Percentiles rank a stretch among this genome's conserved stretches.
Conservation (phyloP, 768 basidiomycete species). For the Boletus bicolor region DNA sequence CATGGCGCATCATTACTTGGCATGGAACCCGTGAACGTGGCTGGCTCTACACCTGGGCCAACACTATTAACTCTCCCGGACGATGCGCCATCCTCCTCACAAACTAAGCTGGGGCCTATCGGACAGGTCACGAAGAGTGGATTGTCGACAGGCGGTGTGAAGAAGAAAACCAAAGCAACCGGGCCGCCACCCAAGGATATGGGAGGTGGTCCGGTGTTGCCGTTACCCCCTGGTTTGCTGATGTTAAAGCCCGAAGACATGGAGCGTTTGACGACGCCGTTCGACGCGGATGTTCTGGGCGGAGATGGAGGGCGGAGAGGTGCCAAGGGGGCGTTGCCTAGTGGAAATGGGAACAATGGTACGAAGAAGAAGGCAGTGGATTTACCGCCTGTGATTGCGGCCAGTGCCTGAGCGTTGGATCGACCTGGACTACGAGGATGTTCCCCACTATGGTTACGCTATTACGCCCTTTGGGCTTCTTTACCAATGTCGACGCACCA, state of each 20-base stretch:
- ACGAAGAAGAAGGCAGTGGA: conserved; percentile 28
- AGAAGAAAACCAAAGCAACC: conserved; percentile 52
- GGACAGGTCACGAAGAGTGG: conserved; percentile 67
- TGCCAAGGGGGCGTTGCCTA: conserved; percentile 9
- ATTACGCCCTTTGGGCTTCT: not conserved
- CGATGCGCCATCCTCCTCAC: conserved; percentile 55
- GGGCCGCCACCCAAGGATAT: conserved; percentile 24
- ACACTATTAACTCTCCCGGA: conserved; percentile 50
- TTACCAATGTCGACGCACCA: conserved; percentile 1
- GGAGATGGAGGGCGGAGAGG: conserved; percentile 10
- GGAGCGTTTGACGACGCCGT: conserved; percentile 14
- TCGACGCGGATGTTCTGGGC: conserved; percentile 9
- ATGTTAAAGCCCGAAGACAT: conserved; percentile 21
- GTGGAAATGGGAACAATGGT: conserved; percentile 9
- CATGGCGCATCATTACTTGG: not conserved
- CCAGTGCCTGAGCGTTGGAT: conserved; percentile 28
- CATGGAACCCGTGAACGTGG: not conserved
- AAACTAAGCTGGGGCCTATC: conserved; percentile 74
- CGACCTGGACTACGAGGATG: not conserved
- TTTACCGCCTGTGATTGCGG: conserved; percentile 35
- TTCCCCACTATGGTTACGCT: not conserved
- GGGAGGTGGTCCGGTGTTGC: conserved; percentile 14
- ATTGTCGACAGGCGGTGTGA: conserved; percentile 43
- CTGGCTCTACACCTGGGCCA: not conserved
- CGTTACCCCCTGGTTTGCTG: conserved; percentile 20